Base-by-base conservation (phyloP, 2,329 filamentous ascomycete species). In the Fusarium sp. region DNA sequence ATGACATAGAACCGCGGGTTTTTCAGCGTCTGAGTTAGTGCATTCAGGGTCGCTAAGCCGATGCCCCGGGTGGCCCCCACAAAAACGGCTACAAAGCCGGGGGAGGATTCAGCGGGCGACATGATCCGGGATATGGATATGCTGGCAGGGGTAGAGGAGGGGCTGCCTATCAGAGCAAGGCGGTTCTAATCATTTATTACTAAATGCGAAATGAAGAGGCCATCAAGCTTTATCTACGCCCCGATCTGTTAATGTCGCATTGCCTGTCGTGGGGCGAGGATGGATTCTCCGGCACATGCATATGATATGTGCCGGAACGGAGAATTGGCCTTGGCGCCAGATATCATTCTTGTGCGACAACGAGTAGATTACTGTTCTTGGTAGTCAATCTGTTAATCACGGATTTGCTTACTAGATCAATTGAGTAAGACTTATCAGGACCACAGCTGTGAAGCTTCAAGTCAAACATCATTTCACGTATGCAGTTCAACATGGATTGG, bases 281-380 rank as follows among this genome's bases (percentile, higher is more conserved):
- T 46, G 50, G 27, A 53, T 53, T 53, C 50, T 47, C 50, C 50
- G 50, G 50, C 39, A 35, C 13, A 53, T 46, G 7, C 39, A 45
- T 33, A 33, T 15, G 14, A 3, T 19, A 6, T 46, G 20, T 27
- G 15, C 8, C 50, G 41, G 30, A 22, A 35, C 40, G 50, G 50
- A 27, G 22, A 53, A 53, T 53, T 20, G 19, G 17, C 6, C 17
- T 25, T 19, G 1, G 1, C 4, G 40, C 14, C 2, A 7, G 17
- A 15, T 46, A 9, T 22, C 22, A 30, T 22, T 7, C 22, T 6
- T 50, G 30, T 32, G 14, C 30, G 30, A 33, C 14, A 33, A 33
- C 15, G 30, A 1, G 13, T 33, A 14, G 30, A 33, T 33, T 33
- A 7, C 7, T 14, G 15, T 33, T 15, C 14, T 7, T 33, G 14